Evolutionary conservation across 2,329 filamentous ascomycete species (phyloP).

Genomic region (Colletotrichum sp.): DNA sequence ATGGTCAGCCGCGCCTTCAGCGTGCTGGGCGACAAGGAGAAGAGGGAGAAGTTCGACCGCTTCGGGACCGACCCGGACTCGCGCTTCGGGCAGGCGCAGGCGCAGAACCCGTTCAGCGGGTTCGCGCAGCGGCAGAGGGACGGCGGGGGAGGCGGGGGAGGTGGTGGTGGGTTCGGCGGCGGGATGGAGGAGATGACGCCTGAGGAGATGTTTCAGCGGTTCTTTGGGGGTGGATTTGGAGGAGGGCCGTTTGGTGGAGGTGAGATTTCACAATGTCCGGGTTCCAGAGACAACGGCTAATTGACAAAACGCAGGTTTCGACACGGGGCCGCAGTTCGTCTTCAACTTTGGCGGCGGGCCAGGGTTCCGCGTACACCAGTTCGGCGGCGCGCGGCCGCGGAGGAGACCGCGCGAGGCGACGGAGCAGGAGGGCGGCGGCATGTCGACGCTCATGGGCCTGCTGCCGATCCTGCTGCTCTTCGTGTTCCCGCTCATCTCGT

Average conservation of each 20-base stretch:
- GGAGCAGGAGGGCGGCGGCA: conserved; percentile 54
- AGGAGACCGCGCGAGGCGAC: conserved; percentile 74
- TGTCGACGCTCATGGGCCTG: conserved; percentile 73
- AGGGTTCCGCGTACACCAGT: conserved; percentile 93
- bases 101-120: conserved; percentile 67
- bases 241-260: conserved; percentile 56
- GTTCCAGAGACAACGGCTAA: not conserved
- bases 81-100: conserved; percentile 73
- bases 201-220: conserved; percentile 95
- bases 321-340: conserved; percentile 85
- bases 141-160: conserved; percentile 38
- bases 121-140: conserved; percentile 54
- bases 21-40: conserved; percentile 90
- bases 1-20: conserved; percentile 95
- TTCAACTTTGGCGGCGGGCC: conserved; percentile 95
- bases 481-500: conserved; percentile 82
- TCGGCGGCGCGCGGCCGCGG: conserved; percentile 80
- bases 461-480: conserved; percentile 91
- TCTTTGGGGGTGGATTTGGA: conserved; percentile 82
- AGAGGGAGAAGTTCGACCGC: conserved; percentile 85
- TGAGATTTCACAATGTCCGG: conserved; percentile 24
- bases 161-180: conserved; percentile 61
- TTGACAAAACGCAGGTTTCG: conserved; percentile 56
- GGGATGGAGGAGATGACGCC: conserved; percentile 94
- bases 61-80: conserved; percentile 93